Evolutionary conservation across 2,329 filamentous ascomycete species (phyloP).

Genomic region (Stagonosporopsis rhizophila): DNA sequence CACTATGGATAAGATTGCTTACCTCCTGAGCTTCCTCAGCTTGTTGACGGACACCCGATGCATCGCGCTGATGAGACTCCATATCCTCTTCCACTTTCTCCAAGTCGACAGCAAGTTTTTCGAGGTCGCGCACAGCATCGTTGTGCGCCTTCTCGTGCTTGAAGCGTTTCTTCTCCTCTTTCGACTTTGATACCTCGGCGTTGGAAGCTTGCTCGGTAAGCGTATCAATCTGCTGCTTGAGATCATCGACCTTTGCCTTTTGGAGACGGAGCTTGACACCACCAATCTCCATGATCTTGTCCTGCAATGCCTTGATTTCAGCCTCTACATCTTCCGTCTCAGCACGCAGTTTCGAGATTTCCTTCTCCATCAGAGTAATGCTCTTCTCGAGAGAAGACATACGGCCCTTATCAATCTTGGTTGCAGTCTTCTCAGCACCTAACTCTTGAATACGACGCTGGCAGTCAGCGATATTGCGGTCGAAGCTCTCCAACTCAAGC

Average conservation of each 20-base stretch:
- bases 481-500: constrained; percentile 86
- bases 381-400: constrained; percentile 77
- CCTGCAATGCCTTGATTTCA: constrained; percentile 90
- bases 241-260: constrained; percentile 85
- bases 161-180: constrained; percentile 88
- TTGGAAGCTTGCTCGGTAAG: constrained; percentile 83
- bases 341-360: constrained; percentile 78
- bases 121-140: constrained; percentile 81
- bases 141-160: constrained; percentile 86
- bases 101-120: constrained; percentile 73
- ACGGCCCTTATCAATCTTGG: constrained; percentile 79
- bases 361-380: constrained; percentile 75
- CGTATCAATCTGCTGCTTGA: constrained; percentile 81
- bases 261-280: constrained; percentile 91
- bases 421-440: constrained; percentile 78
- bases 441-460: constrained; percentile 87
- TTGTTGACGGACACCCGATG: constrained; percentile 73
- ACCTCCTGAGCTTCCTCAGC: constrained; percentile 82
- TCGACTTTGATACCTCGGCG: constrained; percentile 86
- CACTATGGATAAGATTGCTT: constrained; percentile 20
- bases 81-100: constrained; percentile 82
- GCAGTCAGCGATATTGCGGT: constrained; percentile 82
- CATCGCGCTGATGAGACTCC: constrained; percentile 75
- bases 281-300: constrained; percentile 98
- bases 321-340: constrained; percentile 91